These are phyloP conservation scores for Spathaspora hagerdaliae DNA, from an alignment of 805 yeast species.

Conservation along the genomic window DNA sequence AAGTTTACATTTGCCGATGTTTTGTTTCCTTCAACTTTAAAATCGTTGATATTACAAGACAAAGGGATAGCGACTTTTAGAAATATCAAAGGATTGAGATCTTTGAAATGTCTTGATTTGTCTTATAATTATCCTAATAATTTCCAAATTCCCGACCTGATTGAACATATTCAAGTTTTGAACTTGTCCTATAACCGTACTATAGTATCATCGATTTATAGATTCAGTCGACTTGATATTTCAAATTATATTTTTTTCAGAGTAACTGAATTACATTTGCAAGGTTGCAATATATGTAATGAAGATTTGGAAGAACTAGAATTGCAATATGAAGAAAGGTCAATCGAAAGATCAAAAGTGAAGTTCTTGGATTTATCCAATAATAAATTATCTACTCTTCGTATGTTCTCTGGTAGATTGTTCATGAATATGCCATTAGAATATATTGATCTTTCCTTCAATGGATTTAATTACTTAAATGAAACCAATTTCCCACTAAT, in stretches of 20 bases:
- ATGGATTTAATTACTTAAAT: slow-evolving; percentile 9
- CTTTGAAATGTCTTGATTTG: slow-evolving; percentile 3
- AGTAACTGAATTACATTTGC: slow-evolving; percentile 4
- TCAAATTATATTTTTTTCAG: slow-evolving; percentile 5
- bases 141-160: not conserved
- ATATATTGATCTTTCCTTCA: slow-evolving; percentile 8
- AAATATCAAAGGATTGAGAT: not conserved
- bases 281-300: slow-evolving; percentile 9
- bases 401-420: slow-evolving; percentile 5
- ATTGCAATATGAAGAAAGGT: slow-evolving; percentile 3
- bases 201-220: slow-evolving; percentile 5
- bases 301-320: slow-evolving; percentile 8
- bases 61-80: slow-evolving; percentile 6
- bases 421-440: slow-evolving; percentile 6
- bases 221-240: slow-evolving; percentile 4
- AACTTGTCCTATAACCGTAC: slow-evolving; percentile 8
- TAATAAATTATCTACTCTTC: slow-evolving; percentile 7
- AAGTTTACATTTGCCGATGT: slow-evolving; percentile 4
- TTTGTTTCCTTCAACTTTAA: slow-evolving; percentile 4
- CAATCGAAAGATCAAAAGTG: not conserved
- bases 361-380: slow-evolving; percentile 5
- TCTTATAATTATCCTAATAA: slow-evolving; percentile 6
- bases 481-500: slow-evolving; percentile 7
- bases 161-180: not conserved
- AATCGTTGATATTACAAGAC: slow-evolving; percentile 3